A percentile compares a stretch with the other conserved stretches of the same genome.
phyloP scores from a whole-genome alignment of 2,329 filamentous ascomycete species.

The Exophiala xenobiotica region DNA sequence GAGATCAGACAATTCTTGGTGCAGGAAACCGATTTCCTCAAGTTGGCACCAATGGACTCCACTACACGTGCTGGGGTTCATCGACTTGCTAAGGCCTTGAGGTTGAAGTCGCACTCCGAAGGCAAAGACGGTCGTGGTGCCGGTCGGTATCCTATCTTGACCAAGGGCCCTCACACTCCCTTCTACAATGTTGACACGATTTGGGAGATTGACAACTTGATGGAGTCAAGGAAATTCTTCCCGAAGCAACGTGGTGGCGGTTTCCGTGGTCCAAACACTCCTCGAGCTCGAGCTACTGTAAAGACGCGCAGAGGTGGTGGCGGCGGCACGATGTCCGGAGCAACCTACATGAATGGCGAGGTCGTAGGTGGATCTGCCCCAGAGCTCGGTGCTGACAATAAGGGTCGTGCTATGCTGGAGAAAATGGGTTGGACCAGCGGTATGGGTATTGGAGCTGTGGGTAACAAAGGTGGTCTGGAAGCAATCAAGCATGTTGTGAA shows the following conservation, averaged over 20 bases:
- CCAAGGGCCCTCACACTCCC: constrained; percentile 68
- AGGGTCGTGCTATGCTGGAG: constrained; percentile 81
- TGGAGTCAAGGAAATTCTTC: constrained; percentile 30
- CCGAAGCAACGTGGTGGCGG: constrained; percentile 18
- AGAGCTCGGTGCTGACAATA: constrained; percentile 79
- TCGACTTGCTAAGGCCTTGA: constrained; percentile 70
- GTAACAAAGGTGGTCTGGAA: constrained; percentile 85
- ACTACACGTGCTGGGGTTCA: constrained; percentile 75
- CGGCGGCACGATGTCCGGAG: constrained; percentile 46
- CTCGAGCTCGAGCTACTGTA: constrained; percentile 27
- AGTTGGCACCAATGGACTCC: constrained; percentile 82
- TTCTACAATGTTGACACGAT: constrained; percentile 59
- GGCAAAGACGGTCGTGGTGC: constrained; percentile 71
- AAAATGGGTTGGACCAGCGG: constrained; percentile 97
- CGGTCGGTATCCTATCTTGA: constrained; percentile 72
- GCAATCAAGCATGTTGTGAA: constrained; percentile 88
- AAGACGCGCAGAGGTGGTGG: constrained; percentile 38
- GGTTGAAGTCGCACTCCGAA: constrained; percentile 78
- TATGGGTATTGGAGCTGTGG: constrained; percentile 73
- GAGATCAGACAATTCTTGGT: constrained; percentile 56
- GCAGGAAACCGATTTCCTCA: constrained; percentile 44
- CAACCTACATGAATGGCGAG: constrained; percentile 76
- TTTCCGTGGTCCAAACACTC: constrained; percentile 8
- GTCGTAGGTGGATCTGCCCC: constrained; percentile 81
- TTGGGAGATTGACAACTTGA: constrained; percentile 41